These are phyloP conservation scores for Fraxinus baroniana DNA, from an alignment of 305 asterid species.

Conservation along the genomic window DNA sequence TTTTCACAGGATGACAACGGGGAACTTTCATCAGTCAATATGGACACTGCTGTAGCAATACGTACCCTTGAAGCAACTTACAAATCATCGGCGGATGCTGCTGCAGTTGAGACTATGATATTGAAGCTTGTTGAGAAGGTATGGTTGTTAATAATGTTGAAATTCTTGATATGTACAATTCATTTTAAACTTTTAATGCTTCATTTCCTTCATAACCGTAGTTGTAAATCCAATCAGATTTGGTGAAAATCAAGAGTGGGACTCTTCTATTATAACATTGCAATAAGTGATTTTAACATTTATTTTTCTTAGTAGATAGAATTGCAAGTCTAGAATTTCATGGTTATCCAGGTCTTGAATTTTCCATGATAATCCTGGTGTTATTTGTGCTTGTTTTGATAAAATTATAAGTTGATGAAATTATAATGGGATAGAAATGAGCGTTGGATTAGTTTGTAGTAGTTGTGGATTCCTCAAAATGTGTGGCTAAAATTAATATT, in stretches of 20 bases:
- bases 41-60: slow-evolving; percentile 99
- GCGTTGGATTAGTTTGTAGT: background rate
- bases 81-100: slow-evolving; percentile 89
- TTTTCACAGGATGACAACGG: slow-evolving; percentile 87
- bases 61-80: slow-evolving; percentile 96
- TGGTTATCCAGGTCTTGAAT: background rate
- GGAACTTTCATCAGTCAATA: slow-evolving; percentile 88
- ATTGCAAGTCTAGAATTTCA: background rate
- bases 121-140: slow-evolving; percentile 87
- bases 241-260: background rate
- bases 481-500: background rate
- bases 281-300: background rate
- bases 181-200: background rate
- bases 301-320: background rate
- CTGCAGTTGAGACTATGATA: slow-evolving; percentile 85
- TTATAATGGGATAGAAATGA: background rate
- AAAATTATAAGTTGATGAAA: background rate
- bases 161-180: background rate
- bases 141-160: slow-evolving; percentile 9
- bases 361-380: background rate
- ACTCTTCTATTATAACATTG: background rate
- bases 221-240: background rate
- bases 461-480: background rate
- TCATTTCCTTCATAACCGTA: background rate
- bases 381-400: background rate